phyloP scores from a whole-genome alignment of 2,329 filamentous ascomycete genomes.

The Beauveria sp. region DNA sequence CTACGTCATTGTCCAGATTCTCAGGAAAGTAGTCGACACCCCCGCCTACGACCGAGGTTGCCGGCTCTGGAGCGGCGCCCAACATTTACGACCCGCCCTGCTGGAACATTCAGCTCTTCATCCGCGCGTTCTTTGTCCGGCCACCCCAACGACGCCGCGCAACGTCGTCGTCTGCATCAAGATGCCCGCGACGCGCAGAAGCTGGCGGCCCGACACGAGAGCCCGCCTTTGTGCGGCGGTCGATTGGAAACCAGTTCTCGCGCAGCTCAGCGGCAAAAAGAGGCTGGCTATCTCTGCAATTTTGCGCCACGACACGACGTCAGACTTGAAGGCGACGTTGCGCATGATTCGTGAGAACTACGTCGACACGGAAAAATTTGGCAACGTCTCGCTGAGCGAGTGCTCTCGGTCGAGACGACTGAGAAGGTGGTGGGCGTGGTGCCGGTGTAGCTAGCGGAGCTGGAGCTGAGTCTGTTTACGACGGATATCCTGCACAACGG shows the following conservation, averaged over 20 bases:
- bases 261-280: constrained; percentile 45
- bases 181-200: constrained; percentile 37
- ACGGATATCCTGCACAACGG: constrained; percentile 44
- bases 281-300: constrained; percentile 54
- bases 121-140: constrained; percentile 54
- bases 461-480: constrained; percentile 45
- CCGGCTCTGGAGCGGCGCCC: constrained; percentile 54
- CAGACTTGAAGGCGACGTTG: constrained; percentile 33
- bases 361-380: constrained; percentile 42
- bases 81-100: constrained; percentile 57
- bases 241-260: constrained; percentile 48
- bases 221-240: constrained; percentile 45
- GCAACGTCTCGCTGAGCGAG: constrained; percentile 45
- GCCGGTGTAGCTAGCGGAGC: constrained; percentile 42
- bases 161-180: constrained; percentile 56
- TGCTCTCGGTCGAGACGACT: constrained; percentile 38
- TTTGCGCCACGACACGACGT: constrained; percentile 46
- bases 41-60: constrained; percentile 37
- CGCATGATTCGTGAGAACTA: constrained; percentile 38
- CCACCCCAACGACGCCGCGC: constrained; percentile 56
- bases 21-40: constrained; percentile 38
- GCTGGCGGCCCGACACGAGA: constrained; percentile 39
- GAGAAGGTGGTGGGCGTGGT: constrained; percentile 36
- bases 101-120: constrained; percentile 50
- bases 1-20: constrained; percentile 25